Evolutionary conservation across 257 asterid species (phyloP), one percentile per base, ranked within the genome.

Genomic region (Apocynum venetum): DNA sequence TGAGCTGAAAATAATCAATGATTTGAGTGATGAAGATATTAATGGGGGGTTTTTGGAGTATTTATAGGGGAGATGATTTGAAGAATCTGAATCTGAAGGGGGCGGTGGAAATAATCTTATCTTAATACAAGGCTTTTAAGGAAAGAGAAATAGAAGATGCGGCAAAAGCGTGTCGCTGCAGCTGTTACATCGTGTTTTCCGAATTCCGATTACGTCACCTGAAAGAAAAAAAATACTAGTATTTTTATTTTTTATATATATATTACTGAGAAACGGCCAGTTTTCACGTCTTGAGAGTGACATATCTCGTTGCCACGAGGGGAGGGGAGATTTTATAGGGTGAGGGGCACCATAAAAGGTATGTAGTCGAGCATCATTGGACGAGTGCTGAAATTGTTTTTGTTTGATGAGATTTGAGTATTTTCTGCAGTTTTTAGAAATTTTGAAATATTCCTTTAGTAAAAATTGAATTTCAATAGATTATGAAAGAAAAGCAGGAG

Each of bases 91-190:
- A n/a, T n/a, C n/a, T n/a, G n/a, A 35, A 59, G 49, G 57, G 73
- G 48, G 38, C 12, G 72, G 43, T 48, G 47, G 48, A 25, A 60
- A 49, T 0, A 59, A n/a, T 25, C 60, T 59, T 31, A 47, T 35
- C 20, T 0, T 9, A 57, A 19, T 19, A n/a, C n/a, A 35, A 25
- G 35, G 31, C 1, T 25, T 25, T 57, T 53, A 12, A 6, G 8
- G 63, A 1, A 57, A 12, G 13, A 4, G n/a, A 17, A 74, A 74
- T 59, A 4, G 47, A 15, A 6, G 25, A 66, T n/a, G 53, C 43
- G 64, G 77, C 76, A 73, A 77, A 81, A 64, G 72, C 84, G 79
- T 57, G 84, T 81, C 71, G 2, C 41, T 57, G 9, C 63, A 57
- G 63, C 53, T 41, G 63, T 4, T 48, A 14, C 13, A 13, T 52